These are phyloP conservation scores for Stephania cephalantha DNA, from an alignment of 164 flowering plant species.

Conservation along the genomic window DNA sequence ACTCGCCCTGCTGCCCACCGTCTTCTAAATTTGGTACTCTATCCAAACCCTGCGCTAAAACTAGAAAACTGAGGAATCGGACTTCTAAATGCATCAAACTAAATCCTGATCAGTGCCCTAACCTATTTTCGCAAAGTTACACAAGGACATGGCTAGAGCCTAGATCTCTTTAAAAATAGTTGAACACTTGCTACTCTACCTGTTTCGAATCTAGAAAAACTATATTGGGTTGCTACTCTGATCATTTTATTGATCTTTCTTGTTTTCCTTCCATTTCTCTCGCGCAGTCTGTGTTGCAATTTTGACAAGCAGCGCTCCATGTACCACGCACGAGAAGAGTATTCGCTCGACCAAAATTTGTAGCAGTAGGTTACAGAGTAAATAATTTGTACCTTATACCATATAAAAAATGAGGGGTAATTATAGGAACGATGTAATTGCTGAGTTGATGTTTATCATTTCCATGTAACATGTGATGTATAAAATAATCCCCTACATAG, in stretches of 20 bases:
- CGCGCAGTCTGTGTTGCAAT: background rate
- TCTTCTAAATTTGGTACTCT: constrained; percentile 61
- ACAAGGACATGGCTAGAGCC: background rate
- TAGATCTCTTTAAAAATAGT: background rate
- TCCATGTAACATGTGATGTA: background rate
- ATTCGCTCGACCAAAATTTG: background rate
- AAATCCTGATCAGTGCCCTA: background rate
- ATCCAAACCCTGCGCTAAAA: background rate
- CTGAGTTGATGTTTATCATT: background rate
- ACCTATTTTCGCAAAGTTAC: background rate
- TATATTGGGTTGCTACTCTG: background rate
- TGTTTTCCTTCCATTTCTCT: background rate
- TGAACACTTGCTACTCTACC: background rate
- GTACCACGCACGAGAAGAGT: background rate
- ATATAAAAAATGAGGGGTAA: background rate
- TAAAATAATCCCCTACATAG: background rate
- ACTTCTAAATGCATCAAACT: no score
- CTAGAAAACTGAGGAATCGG: no score
- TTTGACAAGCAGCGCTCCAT: background rate
- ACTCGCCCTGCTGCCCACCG: constrained; percentile 80
- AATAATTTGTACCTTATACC: background rate
- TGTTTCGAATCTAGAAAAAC: background rate
- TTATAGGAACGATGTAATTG: background rate
- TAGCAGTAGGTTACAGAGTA: background rate
- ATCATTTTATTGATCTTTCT: background rate